Percentiles rank a stretch among this genome's conserved stretches.
Conservation (phyloP, 2,329 filamentous ascomycete species). For the Colletotrichum horii region DNA sequence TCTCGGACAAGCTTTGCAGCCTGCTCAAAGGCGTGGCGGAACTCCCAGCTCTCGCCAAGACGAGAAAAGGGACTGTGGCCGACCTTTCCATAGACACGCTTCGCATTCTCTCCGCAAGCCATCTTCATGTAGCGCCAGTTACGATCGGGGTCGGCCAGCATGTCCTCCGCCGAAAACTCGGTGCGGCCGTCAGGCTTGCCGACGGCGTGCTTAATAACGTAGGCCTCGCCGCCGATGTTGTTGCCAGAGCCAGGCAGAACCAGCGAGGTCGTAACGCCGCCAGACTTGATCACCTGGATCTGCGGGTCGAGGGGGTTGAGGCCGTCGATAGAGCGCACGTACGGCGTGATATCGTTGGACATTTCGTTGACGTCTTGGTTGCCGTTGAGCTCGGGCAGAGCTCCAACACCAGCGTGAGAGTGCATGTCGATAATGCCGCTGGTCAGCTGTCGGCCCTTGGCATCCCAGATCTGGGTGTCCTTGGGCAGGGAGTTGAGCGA, state of each 20-base stretch:
- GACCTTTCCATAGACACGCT: constrained; percentile 61
- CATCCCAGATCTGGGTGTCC: constrained; percentile 59
- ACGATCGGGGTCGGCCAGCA: constrained; percentile 70
- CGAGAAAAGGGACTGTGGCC: constrained; percentile 64
- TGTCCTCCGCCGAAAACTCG: constrained; percentile 66
- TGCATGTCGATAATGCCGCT: constrained; percentile 76
- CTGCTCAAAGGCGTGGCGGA: constrained; percentile 71
- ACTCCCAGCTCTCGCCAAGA: constrained; percentile 73
- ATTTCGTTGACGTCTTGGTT: constrained; percentile 69
- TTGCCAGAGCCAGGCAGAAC: constrained; percentile 73
- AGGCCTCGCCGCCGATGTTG: constrained; percentile 76
- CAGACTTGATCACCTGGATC: constrained; percentile 73
- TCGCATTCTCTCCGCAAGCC: constrained; percentile 76
- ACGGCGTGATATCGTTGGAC: constrained; percentile 69
- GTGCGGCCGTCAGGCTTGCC: constrained; percentile 63
- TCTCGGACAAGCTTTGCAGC: constrained; percentile 59
- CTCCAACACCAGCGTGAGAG: constrained; percentile 66
- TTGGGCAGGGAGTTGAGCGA: constrained; percentile 45
- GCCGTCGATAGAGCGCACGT: constrained; percentile 69
- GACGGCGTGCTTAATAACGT: constrained; percentile 71
- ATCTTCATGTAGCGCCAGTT: constrained; percentile 78
- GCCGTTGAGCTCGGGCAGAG: constrained; percentile 59
- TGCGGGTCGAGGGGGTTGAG: constrained; percentile 69
- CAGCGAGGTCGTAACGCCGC: constrained; percentile 73
- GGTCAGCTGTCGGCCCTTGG: constrained; percentile 65